A percentile compares a stretch with the other conserved stretches of the same genome.
phyloP scores from a whole-genome alignment of 2,329 filamentous ascomycete species.

The Arthrobotrys sinensis region DNA sequence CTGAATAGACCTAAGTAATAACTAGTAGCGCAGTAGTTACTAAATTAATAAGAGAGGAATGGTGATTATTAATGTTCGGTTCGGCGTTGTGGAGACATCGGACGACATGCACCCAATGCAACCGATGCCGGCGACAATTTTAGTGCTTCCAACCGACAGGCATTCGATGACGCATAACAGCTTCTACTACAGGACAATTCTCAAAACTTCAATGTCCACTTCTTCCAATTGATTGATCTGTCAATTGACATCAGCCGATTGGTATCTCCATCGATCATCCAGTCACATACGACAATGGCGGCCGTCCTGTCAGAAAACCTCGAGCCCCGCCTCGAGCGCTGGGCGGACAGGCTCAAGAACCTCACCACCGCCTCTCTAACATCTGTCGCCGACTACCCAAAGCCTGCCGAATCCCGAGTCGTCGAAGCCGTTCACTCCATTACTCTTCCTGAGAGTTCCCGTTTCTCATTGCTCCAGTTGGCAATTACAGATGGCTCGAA shows the following conservation, averaged over 20 bases:
- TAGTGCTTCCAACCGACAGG: constrained; percentile 33
- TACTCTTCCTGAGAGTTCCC: constrained; percentile 66
- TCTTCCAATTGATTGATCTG: background rate
- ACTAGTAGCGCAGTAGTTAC: too few species aligned
- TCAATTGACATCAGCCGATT: constrained; percentile 1
- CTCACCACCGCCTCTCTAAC: constrained; percentile 64
- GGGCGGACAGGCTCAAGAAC: constrained; percentile 64
- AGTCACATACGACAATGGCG: constrained; percentile 18
- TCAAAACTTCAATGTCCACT: constrained; percentile 1
- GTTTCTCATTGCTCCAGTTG: constrained; percentile 68
- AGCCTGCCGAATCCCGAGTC: constrained; percentile 63
- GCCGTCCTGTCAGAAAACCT: constrained; percentile 41
- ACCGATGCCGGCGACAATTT: constrained; percentile 61
- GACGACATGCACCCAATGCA: constrained; percentile 38
- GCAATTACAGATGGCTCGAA: constrained; percentile 65
- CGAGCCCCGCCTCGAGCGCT: constrained; percentile 63
- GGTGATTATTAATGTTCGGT: background rate
- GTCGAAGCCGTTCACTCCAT: constrained; percentile 65
- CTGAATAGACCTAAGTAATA: too few species aligned
- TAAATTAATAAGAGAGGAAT: background rate
- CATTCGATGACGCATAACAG: constrained; percentile 44
- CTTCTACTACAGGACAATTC: background rate
- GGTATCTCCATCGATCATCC: constrained; percentile 8
- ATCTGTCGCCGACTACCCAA: constrained; percentile 63
- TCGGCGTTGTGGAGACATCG: constrained; percentile 30